Evolutionary conservation across 2,329 filamentous ascomycete genomes (phyloP).

Genomic region (Talaromyces sp.): DNA sequence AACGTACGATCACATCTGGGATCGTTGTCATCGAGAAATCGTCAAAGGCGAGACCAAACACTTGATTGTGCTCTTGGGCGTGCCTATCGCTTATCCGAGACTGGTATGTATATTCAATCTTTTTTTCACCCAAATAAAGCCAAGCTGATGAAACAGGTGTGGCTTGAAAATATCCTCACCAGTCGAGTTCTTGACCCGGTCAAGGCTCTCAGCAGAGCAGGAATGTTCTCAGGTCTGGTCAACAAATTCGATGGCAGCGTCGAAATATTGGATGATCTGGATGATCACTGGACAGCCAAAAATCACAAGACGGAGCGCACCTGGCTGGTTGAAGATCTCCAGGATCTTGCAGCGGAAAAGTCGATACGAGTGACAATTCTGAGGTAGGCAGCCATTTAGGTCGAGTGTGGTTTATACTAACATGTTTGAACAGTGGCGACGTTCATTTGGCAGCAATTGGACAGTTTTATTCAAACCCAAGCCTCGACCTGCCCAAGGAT

Average conservation of each 20-base stretch:
- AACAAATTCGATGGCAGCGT: conserved; percentile 90
- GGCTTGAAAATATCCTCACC: conserved; percentile 66
- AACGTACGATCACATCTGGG: conserved; percentile 82
- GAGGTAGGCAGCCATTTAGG: conserved; percentile 42
- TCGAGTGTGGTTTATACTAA: conserved; percentile 8
- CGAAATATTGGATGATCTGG: conserved; percentile 84
- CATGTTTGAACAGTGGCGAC: conserved; percentile 59
- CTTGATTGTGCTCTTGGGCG: conserved; percentile 77
- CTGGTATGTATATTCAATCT: conserved; percentile 51
- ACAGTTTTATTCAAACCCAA: conserved; percentile 91
- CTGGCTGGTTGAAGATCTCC: conserved; percentile 81
- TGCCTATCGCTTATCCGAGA: conserved; percentile 76
- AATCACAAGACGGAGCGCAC: conserved; percentile 88
- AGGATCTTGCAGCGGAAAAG: conserved; percentile 88
- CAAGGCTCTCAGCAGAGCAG: conserved; percentile 79
- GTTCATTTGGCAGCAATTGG: conserved; percentile 89
- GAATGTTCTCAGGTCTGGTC: conserved; percentile 70
- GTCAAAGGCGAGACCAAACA: conserved; percentile 81
- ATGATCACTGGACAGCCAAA: conserved; percentile 96
- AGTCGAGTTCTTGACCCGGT: conserved; percentile 81
- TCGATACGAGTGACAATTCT: conserved; percentile 88
- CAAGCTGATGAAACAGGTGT: conserved; percentile 49
- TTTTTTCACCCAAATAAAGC: neutral
- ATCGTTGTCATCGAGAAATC: conserved; percentile 77
- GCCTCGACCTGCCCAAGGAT: conserved; percentile 75